Conservation (phyloP, 805 yeast genomes). For the Candida pini region DNA sequence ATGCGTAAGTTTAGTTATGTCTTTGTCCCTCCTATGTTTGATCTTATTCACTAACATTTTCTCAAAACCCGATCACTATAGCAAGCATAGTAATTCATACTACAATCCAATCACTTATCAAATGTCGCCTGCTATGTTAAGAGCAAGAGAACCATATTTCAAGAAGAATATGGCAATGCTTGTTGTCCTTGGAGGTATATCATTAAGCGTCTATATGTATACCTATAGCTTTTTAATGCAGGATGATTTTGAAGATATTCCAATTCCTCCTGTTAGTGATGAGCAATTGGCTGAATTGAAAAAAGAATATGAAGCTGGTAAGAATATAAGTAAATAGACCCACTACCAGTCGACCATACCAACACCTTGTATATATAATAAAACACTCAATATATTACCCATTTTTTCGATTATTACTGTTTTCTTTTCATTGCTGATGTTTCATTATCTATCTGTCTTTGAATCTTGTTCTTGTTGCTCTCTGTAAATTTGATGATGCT, state of each 20-base stretch:
- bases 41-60: background rate
- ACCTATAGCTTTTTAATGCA: constrained; percentile 61
- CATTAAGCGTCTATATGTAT: constrained; percentile 60
- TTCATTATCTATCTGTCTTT: constrained; percentile 15
- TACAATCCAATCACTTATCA: constrained; percentile 43
- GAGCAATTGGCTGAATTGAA: constrained; percentile 67
- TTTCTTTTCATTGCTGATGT: too few species aligned
- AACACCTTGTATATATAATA: background rate
- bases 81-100: constrained; percentile 25
- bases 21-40: background rate
- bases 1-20: constrained; percentile 16
- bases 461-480: constrained; percentile 21
- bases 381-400: background rate
- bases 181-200: constrained; percentile 52
- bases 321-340: constrained; percentile 9
- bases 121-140: constrained; percentile 89
- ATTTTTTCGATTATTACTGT: too few species aligned
- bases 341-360: background rate
- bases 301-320: constrained; percentile 58
- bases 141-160: constrained; percentile 87
- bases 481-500: constrained; percentile 27
- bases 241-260: constrained; percentile 88
- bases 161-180: constrained; percentile 67
- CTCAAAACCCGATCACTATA: background rate
- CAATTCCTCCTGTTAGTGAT: constrained; percentile 87